phyloP scores from a whole-genome alignment of 2,329 filamentous ascomycete genomes.

The Monilinia laxa region DNA sequence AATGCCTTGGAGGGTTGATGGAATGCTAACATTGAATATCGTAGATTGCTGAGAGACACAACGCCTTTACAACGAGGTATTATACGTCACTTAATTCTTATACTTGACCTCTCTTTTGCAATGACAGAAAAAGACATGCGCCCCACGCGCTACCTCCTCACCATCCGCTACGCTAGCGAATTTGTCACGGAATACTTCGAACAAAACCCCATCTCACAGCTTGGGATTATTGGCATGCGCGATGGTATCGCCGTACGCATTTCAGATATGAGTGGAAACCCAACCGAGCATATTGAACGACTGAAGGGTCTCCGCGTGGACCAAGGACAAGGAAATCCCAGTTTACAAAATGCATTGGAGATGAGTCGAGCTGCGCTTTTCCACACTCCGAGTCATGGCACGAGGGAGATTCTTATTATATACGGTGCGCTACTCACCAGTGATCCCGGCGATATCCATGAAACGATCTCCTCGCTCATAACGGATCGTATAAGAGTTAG shows the following conservation, averaged over 20 bases:
- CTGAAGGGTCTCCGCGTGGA: constrained; percentile 65
- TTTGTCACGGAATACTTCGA: constrained; percentile 97
- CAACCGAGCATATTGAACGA: constrained; percentile 79
- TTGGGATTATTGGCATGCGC: constrained; percentile 88
- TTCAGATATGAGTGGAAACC: constrained; percentile 88
- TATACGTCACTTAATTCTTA: constrained; percentile 90
- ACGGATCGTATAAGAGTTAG: constrained; percentile 82
- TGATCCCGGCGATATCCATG: constrained; percentile 93
- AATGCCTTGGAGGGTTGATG: background rate
- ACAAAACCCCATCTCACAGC: constrained; percentile 96
- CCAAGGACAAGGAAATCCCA: constrained; percentile 73
- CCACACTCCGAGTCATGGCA: constrained; percentile 90
- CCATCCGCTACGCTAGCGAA: constrained; percentile 76
- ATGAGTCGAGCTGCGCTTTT: constrained; percentile 92
- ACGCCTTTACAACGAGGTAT: constrained; percentile 95
- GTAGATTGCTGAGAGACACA: constrained; percentile 83
- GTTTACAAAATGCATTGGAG: constrained; percentile 91
- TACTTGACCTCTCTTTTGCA: constrained; percentile 87
- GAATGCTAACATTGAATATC: constrained; percentile 27
- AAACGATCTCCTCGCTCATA: constrained; percentile 78
- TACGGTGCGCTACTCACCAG: constrained; percentile 88
- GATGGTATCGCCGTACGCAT: constrained; percentile 85
- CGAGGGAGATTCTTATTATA: constrained; percentile 85
- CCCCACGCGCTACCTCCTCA: constrained; percentile 80
- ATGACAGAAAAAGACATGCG: constrained; percentile 96